phyloP scores from a whole-genome alignment of 495 filamentous ascomycete genomes.

The Lindgomyces ingoldianus region DNA sequence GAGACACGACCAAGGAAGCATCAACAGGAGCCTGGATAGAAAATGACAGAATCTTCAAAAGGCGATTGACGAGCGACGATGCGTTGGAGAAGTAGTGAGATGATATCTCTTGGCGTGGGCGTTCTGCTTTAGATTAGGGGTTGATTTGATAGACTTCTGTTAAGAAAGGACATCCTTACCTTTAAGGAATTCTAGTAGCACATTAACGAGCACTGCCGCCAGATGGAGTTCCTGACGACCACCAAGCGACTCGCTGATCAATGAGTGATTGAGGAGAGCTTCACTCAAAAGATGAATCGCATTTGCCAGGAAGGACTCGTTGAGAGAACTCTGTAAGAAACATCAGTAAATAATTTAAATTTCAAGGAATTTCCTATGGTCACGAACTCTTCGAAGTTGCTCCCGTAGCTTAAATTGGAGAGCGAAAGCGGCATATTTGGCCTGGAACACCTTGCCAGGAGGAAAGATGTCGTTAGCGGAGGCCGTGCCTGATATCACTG shows the following conservation, averaged over 20 bases:
- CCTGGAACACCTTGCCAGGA: constrained; percentile 31
- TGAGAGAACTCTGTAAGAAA: constrained; percentile 21
- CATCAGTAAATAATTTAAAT: background rate
- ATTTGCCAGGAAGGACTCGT: constrained; percentile 32
- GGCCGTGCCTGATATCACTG: constrained; percentile 49
- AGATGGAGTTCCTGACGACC: constrained; percentile 21
- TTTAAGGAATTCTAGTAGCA: constrained; percentile 45
- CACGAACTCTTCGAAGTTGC: constrained; percentile 30
- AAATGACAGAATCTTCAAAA: constrained; percentile 11
- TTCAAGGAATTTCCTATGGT: background rate
- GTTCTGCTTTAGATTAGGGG: constrained; percentile 38
- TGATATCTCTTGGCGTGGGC: constrained; percentile 34
- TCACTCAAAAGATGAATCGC: constrained; percentile 18
- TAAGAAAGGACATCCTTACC: constrained; percentile 31
- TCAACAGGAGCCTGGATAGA: constrained; percentile 8
- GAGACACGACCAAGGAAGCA: constrained; percentile 44
- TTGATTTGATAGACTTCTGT: constrained; percentile 6
- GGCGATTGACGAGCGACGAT: constrained; percentile 28
- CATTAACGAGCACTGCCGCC: constrained; percentile 16
- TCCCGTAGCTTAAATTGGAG: constrained; percentile 27
- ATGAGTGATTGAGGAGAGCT: constrained; percentile 21
- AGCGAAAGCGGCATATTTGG: constrained; percentile 28
- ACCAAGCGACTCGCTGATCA: constrained; percentile 24
- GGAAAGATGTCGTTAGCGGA: constrained; percentile 29
- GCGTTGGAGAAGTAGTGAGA: constrained; percentile 37